Base-by-base conservation (phyloP, 192 early-diverging fungal genomes). In the Lobosporangium transversale region DNA sequence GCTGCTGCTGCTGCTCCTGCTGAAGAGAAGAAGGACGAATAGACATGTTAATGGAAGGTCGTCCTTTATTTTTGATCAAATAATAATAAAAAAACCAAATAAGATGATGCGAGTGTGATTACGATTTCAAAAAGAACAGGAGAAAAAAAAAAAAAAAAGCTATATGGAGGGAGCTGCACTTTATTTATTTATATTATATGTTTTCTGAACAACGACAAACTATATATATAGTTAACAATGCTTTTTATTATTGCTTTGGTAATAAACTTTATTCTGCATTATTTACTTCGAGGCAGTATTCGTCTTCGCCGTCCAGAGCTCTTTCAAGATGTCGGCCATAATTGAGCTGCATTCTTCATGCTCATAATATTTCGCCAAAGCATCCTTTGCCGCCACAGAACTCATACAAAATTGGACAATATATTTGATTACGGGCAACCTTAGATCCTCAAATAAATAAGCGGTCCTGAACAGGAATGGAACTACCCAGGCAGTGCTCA, bases 1-100 rank as follows among this genome's bases (percentile, higher is more conserved):
- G 75, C 67, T 66, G 70, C 74, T 54, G 66, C 69, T 58, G 57
- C 66, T 35, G 70, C 20, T 43, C 52, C 40, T 30, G 68, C 17
- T 26, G 56, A 79, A 63, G 32, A 80, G 62, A 58, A 69, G 66
- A 36, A 76, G 57, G 43, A 76, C 35, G 44, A 40, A 44, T 56
- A 63, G 45, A 44, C n/a, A n/a, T n/a, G 5, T 1, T 4, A 18
- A 27, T 8, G 20, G 32, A 18, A 18, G 32, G 29, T 53, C 5
- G 17, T 12, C 29, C n/a, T 31, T 5, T 12, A 27, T 52, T 3
- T 60, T 61, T 61, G 59, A 32, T 59, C 35, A 4, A 57, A 55
- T 26, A 51, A 7, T 51, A 12, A 12, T 51, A 26, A 51, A 51
- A 18, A 51, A n/a, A n/a, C n/a, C n/a, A n/a, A n/a, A n/a, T n/a